Base-by-base conservation (phyloP, 1,139 yeast genomes). In the Lipomyces yarrowii region DNA sequence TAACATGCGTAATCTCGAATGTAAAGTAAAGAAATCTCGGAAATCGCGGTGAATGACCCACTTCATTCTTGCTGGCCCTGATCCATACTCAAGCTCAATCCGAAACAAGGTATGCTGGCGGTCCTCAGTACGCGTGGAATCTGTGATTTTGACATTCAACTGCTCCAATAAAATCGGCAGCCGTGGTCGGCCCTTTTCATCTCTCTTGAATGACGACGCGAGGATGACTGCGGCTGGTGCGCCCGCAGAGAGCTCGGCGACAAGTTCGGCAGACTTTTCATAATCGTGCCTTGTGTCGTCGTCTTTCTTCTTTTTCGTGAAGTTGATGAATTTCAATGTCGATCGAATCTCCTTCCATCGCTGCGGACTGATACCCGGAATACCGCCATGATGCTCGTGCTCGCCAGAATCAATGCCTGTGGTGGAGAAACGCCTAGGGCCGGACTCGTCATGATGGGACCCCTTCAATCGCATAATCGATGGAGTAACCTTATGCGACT, bases 51-150 rank as follows among this genome's bases (percentile, higher is more conserved):
- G 83, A 7, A 96, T 85, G 0, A 88, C 81, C 99, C 99, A 96
- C 70, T 86, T 84, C 73, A 92, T 81, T 67, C 94, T 80, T 64
- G 89, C 86, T 4, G 87, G 86, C 0, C 97, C 97, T 23, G 92
- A 87, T 1, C 98, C 99, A 74, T 94, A 94, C 74, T 92, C 97
- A 64, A 94, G 80, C 65, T 89, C 90, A 26, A 94, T 80, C 23
- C 69, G 48, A 30, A 70, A 71, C n/a, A 64, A 37, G 68, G 84
- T 82, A 72, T 84, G 91, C 63, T 81, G 84, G 66, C 88, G 79
- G 67, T 84, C 84, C 69, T 82, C 84, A 2, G 84, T 65, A 4
- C 72, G 73, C 3, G 88, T 82, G 15, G 82, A 79, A 70, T 85
- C 91, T 63, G 84, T 81, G 2, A 94, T 81, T 61, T 82, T 81